A percentile compares a stretch with the other conserved stretches of the same genome.
Conservation (phyloP, 1,284 basidiomycete species). For the Cutaneotrichosporon cutaneum region DNA sequence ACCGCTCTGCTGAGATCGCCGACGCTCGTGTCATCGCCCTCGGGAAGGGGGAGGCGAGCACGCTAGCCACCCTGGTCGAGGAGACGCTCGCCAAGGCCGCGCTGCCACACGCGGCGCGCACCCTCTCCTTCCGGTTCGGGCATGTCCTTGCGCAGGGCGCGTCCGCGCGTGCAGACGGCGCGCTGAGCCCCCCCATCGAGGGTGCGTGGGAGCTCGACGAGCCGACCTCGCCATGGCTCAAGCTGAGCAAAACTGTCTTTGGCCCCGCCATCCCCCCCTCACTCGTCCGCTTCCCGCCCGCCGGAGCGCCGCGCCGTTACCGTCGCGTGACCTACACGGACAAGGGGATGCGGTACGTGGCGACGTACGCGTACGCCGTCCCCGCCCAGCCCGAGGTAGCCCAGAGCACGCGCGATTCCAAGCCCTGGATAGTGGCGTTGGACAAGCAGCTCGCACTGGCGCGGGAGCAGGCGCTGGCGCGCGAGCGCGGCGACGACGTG, state of each 20-base stretch:
- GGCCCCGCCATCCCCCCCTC: slow-evolving; percentile 22
- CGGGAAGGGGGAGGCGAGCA: not conserved
- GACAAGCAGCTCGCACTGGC: not conserved
- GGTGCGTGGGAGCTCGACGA: slow-evolving; percentile 12
- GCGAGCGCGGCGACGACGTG: slow-evolving; percentile 6
- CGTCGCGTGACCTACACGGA: slow-evolving; percentile 23
- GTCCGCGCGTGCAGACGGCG: not conserved
- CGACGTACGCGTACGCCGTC: slow-evolving; percentile 17
- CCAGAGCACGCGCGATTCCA: not conserved
- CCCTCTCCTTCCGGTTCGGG: slow-evolving; percentile 12
- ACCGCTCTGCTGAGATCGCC: slow-evolving; percentile 9
- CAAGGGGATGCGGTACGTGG: slow-evolving; percentile 2
- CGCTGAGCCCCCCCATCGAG: slow-evolving; percentile 9
- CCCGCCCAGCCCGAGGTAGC: slow-evolving; percentile 8
- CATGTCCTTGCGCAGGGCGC: slow-evolving; percentile 13
- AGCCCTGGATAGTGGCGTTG: slow-evolving; percentile 3
- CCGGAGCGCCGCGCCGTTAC: not conserved
- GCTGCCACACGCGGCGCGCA: not conserved
- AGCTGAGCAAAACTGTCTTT: slow-evolving; percentile 16
- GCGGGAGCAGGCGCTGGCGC: not conserved
- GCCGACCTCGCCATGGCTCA: not conserved
- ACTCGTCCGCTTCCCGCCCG: slow-evolving; percentile 23
- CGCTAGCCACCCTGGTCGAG: not conserved
- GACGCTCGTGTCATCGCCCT: slow-evolving; percentile 1
- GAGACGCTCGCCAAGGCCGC: not conserved